These are phyloP conservation scores for Monilinia vaccinii-corymbosi DNA, from an alignment of 2,329 filamentous ascomycete species.

Conservation along the genomic window DNA sequence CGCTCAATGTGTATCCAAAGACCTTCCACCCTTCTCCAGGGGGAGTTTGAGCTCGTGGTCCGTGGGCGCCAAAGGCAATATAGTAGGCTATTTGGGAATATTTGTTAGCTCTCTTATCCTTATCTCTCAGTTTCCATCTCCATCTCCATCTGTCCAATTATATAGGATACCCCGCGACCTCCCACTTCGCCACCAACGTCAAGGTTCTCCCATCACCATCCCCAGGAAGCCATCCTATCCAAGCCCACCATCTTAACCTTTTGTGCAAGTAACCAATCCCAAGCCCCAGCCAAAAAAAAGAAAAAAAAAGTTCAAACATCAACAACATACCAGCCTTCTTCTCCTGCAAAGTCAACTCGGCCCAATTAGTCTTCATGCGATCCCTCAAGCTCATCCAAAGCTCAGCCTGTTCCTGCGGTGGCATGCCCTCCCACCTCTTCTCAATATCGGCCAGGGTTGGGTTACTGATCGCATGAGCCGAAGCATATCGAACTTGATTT, in stretches of 20 bases:
- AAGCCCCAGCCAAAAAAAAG: too few relatives aligned
- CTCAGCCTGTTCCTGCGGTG: conserved; percentile 97
- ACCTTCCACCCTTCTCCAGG: conserved; percentile 80
- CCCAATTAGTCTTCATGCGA: conserved; percentile 98
- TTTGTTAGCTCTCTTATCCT: neutral
- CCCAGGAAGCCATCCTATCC: neutral
- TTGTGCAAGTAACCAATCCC: neutral
- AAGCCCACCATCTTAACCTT: neutral
- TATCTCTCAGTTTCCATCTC: neutral
- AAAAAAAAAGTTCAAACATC: neutral
- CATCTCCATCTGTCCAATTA: neutral
- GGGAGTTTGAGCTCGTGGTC: conserved; percentile 73
- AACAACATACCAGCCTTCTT: conserved; percentile 87
- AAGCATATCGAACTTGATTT: conserved; percentile 12
- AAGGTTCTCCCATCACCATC: neutral
- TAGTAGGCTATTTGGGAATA: conserved; percentile 67
- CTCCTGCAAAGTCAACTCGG: conserved; percentile 88
- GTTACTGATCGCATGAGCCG: conserved; percentile 89
- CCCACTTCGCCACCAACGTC: neutral
- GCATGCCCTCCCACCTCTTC: conserved; percentile 98
- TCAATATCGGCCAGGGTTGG: conserved; percentile 96
- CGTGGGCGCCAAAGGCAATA: conserved; percentile 96
- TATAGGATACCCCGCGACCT: neutral
- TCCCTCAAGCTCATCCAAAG: conserved; percentile 98
- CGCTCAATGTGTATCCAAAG: conserved; percentile 60